These are phyloP conservation scores for Fusarium sarcochroum DNA, from an alignment of 2,329 filamentous ascomycete genomes.

Conservation along the genomic window DNA sequence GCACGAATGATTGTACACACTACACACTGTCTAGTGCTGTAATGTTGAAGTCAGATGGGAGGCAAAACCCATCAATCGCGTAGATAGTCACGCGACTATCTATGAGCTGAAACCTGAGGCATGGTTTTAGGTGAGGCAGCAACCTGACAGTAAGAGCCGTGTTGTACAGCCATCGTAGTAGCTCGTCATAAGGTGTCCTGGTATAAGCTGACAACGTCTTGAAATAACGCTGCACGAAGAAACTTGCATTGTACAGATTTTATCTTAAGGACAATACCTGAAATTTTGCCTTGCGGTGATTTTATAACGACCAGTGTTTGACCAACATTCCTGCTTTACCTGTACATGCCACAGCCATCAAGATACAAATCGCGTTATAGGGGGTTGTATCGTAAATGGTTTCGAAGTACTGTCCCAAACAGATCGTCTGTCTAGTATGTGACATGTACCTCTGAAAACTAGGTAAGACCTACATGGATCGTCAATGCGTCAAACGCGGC, in stretches of 20 bases:
- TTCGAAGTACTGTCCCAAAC: constrained; percentile 4
- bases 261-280: too few relatives aligned
- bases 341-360: constrained; percentile 5
- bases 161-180: not conserved
- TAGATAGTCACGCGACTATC: constrained; percentile 23
- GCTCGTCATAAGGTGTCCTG: not conserved
- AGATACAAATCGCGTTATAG: not conserved
- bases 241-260: too few relatives aligned
- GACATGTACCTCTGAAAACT: constrained; percentile 10
- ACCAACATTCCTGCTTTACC: not conserved
- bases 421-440: not conserved
- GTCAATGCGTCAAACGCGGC: constrained; percentile 13
- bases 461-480: constrained; percentile 27
- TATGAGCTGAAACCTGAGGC: not conserved
- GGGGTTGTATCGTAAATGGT: constrained; percentile 19
- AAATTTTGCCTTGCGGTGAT: not conserved
- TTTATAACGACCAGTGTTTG: not conserved
- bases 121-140: too few relatives aligned
- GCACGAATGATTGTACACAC: constrained; percentile 3
- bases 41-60: constrained; percentile 4
- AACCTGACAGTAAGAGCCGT: too few relatives aligned
- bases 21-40: not conserved
- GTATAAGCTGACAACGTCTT: constrained; percentile 4
- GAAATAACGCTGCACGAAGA: not conserved
- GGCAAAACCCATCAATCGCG: constrained; percentile 22